A percentile compares a stretch with the other conserved stretches of the same genome.
These are phyloP conservation scores for Fraxinus baroniana DNA, from an alignment of 305 asterid species.

Conservation along the genomic window DNA sequence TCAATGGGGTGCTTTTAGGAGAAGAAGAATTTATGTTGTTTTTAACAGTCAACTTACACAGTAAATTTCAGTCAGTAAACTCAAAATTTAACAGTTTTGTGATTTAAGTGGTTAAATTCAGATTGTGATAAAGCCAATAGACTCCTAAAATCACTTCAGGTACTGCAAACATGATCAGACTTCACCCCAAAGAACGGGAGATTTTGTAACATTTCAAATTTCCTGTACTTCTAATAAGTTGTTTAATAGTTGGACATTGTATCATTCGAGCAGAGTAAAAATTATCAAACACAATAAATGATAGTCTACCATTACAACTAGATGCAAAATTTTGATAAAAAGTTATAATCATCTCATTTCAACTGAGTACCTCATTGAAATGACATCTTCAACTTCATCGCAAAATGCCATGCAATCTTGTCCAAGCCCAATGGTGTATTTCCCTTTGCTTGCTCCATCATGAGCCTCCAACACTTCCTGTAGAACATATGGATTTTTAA, in stretches of 20 bases:
- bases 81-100: not conserved
- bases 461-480: constrained; percentile 93
- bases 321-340: not conserved
- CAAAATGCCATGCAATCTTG: constrained; percentile 99
- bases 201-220: not conserved
- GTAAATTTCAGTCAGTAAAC: not conserved
- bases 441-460: constrained; percentile 99
- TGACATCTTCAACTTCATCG: constrained; percentile 92
- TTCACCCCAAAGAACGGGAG: not conserved
- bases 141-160: not conserved
- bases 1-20: not conserved
- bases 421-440: constrained; percentile 98
- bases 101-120: not conserved
- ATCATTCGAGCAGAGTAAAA: not conserved
- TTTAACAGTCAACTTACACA: not conserved
- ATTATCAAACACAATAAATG: not conserved
- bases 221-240: not conserved
- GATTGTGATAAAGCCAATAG: not conserved
- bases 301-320: not conserved
- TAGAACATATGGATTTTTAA: constrained; percentile 19
- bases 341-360: not conserved
- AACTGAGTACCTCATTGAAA: constrained; percentile 82
- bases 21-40: not conserved
- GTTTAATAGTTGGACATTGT: not conserved
- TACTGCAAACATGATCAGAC: not conserved